A percentile compares a stretch with the other conserved stretches of the same genome.
Evolutionary conservation across 2,329 filamentous ascomycete genomes (phyloP).

Genomic region (Aspergillus cejpii): DNA sequence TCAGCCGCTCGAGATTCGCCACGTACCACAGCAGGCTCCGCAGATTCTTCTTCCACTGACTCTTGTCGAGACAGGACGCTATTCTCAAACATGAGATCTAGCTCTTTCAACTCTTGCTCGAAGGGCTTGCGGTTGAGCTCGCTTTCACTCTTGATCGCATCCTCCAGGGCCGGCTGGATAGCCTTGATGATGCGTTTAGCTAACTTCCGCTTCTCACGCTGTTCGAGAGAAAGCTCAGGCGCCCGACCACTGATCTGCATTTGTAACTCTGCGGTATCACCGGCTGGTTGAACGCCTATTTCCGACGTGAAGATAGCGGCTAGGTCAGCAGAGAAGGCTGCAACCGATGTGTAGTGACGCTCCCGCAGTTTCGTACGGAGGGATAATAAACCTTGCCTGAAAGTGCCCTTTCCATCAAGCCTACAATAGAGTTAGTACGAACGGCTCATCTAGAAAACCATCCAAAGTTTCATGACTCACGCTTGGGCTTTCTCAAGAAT

Average conservation of each 20-base stretch:
- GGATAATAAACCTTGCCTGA: constrained; percentile 48
- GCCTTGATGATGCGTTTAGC: constrained; percentile 83
- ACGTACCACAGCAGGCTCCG: constrained; percentile 38
- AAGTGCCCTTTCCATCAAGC: constrained; percentile 49
- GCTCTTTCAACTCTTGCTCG: constrained; percentile 63
- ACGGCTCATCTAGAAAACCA: neutral
- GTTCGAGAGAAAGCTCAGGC: constrained; percentile 51
- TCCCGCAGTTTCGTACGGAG: constrained; percentile 50
- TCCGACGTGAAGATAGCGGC: constrained; percentile 51
- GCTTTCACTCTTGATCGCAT: constrained; percentile 71
- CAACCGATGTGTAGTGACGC: constrained; percentile 55
- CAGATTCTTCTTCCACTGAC: constrained; percentile 27
- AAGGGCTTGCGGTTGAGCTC: constrained; percentile 65
- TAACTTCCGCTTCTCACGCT: constrained; percentile 74
- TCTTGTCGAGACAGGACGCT: constrained; percentile 53
- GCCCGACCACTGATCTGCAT: constrained; percentile 46
- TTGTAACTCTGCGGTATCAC: constrained; percentile 44
- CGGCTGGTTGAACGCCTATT: constrained; percentile 45
- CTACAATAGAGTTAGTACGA: constrained; percentile 22
- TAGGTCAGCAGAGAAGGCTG: constrained; percentile 55
- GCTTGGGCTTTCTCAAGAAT: constrained; percentile 71
- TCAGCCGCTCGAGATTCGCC: constrained; percentile 31
- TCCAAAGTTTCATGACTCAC: constrained; percentile 52
- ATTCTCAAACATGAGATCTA: constrained; percentile 66
- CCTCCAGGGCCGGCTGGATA: constrained; percentile 69